Percentiles rank a stretch among this genome's conserved stretches.
Conservation (phyloP, 768 basidiomycete species). For the Wakefieldia striispora region DNA sequence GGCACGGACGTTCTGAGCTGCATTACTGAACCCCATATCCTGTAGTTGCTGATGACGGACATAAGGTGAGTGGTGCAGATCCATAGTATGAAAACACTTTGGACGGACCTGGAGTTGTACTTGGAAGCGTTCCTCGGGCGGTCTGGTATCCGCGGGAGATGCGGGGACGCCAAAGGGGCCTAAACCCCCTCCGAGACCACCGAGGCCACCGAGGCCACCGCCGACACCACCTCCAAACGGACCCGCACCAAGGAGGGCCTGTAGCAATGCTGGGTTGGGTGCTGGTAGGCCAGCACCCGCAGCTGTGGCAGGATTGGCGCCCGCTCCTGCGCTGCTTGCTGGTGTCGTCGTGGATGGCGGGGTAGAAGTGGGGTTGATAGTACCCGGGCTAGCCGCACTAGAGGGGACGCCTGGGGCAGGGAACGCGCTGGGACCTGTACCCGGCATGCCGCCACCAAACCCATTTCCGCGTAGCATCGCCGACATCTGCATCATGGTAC, state of each 20-base stretch:
- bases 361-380: slow-evolving; percentile 27
- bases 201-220: slow-evolving; percentile 27
- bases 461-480: slow-evolving; percentile 20
- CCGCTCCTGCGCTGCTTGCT: slow-evolving; percentile 21
- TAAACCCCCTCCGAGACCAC: slow-evolving; percentile 31
- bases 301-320: slow-evolving; percentile 9
- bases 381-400: too few relatives aligned
- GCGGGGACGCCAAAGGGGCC: slow-evolving; percentile 18
- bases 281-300: slow-evolving; percentile 10
- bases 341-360: slow-evolving; percentile 16
- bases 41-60: slow-evolving; percentile 71
- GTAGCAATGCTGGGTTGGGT: slow-evolving; percentile 45
- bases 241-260: slow-evolving; percentile 18
- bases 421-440: slow-evolving; percentile 34
- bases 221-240: slow-evolving; percentile 5
- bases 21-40: slow-evolving; percentile 93
- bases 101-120: slow-evolving; percentile 68
- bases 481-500: slow-evolving; percentile 76
- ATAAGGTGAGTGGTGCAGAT: neutral
- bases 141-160: slow-evolving; percentile 62
- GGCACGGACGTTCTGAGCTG: slow-evolving; percentile 85
- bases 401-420: slow-evolving; percentile 63
- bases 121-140: slow-evolving; percentile 92
- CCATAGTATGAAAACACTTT: too few relatives aligned
- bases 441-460: slow-evolving; percentile 39